phyloP scores from a whole-genome alignment of 2,329 filamentous ascomycete species.

The Aureobasidium mangrovei region DNA sequence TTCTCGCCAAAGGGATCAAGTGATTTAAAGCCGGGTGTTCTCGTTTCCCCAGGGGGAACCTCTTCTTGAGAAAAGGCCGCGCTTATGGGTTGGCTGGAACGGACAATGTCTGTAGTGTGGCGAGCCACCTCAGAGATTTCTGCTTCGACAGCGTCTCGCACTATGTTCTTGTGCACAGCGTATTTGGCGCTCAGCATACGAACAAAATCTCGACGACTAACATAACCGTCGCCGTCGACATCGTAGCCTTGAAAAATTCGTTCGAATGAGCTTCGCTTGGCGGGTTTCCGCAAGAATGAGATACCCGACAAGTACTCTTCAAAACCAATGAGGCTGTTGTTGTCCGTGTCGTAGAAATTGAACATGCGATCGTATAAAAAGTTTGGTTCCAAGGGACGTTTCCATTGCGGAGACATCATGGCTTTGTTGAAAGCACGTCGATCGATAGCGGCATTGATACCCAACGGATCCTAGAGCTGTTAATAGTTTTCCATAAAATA shows the following conservation, averaged over 20 bases:
- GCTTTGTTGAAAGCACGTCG: conserved; percentile 87
- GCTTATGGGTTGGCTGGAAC: conserved; percentile 38
- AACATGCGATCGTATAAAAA: conserved; percentile 96
- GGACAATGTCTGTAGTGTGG: conserved; percentile 30
- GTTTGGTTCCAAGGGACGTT: conserved; percentile 74
- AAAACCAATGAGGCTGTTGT: conserved; percentile 83
- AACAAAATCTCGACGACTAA: conserved; percentile 78
- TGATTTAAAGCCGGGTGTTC: conserved; percentile 25
- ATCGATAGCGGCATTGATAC: conserved; percentile 76
- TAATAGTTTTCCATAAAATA: neutral
- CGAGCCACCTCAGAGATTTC: conserved; percentile 54
- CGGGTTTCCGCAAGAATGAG: conserved; percentile 52
- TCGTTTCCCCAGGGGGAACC: conserved; percentile 24
- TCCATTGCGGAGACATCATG: conserved; percentile 50
- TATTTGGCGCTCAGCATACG: conserved; percentile 91
- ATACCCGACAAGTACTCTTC: conserved; percentile 82
- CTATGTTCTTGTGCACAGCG: conserved; percentile 79
- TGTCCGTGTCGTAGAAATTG: conserved; percentile 87
- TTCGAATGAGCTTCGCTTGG: conserved; percentile 55
- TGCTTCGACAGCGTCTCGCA: conserved; percentile 68
- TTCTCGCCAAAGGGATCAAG: conserved; percentile 26
- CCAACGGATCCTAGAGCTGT: conserved; percentile 54
- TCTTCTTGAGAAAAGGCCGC: conserved; percentile 35
- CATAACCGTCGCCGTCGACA: conserved; percentile 76
- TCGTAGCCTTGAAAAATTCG: conserved; percentile 86